Conservation (phyloP, 352 stramenopile genomes). For the Phytopythium helicoides region DNA sequence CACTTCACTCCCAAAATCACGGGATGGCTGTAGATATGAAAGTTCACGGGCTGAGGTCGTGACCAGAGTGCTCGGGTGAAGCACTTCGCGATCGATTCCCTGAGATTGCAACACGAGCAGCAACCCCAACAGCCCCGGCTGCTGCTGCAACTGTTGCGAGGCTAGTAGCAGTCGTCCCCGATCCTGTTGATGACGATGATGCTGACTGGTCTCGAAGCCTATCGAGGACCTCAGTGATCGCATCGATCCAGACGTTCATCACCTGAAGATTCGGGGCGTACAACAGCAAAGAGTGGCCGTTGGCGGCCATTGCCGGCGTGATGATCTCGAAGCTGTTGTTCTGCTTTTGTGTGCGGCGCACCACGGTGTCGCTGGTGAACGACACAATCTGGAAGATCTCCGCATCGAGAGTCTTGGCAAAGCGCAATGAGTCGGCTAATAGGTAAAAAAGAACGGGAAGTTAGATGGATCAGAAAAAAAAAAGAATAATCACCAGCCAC, state of each 20-base stretch:
- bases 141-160: not conserved
- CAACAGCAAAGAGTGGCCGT: constrained; percentile 63
- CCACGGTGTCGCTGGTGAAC: constrained; percentile 55
- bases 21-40: not conserved
- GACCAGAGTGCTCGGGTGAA: constrained; percentile 11
- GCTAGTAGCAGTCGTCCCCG: not conserved
- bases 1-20: constrained; percentile 1
- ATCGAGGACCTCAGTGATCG: constrained; percentile 50
- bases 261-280: constrained; percentile 46
- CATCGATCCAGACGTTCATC: constrained; percentile 62
- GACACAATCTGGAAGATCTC: constrained; percentile 79
- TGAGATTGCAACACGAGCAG: constrained; percentile 1
- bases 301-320: constrained; percentile 64
- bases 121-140: not conserved
- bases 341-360: constrained; percentile 68
- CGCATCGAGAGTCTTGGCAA: constrained; percentile 57
- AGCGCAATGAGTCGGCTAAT: constrained; percentile 60
- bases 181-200: constrained; percentile 19
- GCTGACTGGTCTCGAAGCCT: constrained; percentile 5
- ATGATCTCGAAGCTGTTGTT: constrained; percentile 82
- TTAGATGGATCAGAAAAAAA: not conserved
- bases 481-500: too few relatives aligned
- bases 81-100: constrained; percentile 19
- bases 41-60: constrained; percentile 2
- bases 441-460: constrained; percentile 2